Base-by-base conservation (phyloP, 208 protist genomes). In the Entamoeba invadens region DNA sequence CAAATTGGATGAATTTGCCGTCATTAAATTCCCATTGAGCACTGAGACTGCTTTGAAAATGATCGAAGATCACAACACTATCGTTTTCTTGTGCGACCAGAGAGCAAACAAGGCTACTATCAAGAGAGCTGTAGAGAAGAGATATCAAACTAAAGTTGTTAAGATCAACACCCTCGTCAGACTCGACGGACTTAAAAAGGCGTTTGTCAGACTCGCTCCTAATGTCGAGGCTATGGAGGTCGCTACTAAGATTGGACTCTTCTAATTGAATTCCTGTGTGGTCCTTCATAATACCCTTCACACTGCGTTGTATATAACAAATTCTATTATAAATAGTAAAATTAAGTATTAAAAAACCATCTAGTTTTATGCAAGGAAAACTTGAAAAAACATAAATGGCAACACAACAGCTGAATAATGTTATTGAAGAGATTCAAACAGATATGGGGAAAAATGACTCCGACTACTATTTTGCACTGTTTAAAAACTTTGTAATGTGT, bases 11-110 rank as follows among this genome's bases (percentile, higher is more conserved):
- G 94, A 97, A 91, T 99, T 97, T 97, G 94, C 96, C 94, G 95
- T 99, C 94, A 97, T 99, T 95, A 97, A 98, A 96, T 98, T 98
- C 97, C 99, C 99, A 45, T 95, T 99, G 93, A 99, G 97, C 45
- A 99, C 98, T 42, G 98, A 99, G 95, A 98, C 98, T 95, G 98
- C 98, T 92, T 98, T 99, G 97, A 99, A 99, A 97, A 98, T 99
- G 97, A 99, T 99, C 94, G 99, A 99, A 97, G 98, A 98, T 94
- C 98, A 99, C 97, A 99, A 99, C 98, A 99, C 99, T 46, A 96
- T 99, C 72, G 98, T 98, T 94, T 99, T 99, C 97, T 98, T 99
- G 94, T 98, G 99, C 47, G 98, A 99, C 95, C 95, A 97, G 93
- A 96, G 96, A 93, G 96, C 98, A 50, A 99, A 98, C 97, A 99